A percentile compares a stretch with the other conserved stretches of the same genome.
phyloP scores from a whole-genome alignment of 2,329 filamentous ascomycete genomes.

The Podosphaera xanthii region DNA sequence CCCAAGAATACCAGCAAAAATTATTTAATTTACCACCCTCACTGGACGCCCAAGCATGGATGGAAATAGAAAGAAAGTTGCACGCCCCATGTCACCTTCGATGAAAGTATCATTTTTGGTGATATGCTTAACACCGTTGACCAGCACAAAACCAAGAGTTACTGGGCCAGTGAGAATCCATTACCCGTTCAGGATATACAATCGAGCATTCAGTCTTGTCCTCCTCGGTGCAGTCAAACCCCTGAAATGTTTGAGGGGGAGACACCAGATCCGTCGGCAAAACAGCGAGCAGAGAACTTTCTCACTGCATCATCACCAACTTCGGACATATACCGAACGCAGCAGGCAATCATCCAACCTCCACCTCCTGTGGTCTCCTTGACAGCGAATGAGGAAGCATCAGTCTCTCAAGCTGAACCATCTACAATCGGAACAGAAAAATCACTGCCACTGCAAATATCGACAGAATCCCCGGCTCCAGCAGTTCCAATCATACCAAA shows the following conservation, averaged over 20 bases:
- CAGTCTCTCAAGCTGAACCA: background rate
- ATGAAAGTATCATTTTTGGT: background rate
- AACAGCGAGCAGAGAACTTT: background rate
- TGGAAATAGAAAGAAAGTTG: background rate
- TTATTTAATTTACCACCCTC: background rate
- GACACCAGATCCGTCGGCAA: background rate
- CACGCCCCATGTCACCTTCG: background rate
- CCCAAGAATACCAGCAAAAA: too few relatives aligned
- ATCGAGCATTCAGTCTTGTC: background rate
- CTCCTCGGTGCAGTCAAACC: background rate
- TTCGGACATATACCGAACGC: background rate
- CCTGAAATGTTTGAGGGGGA: background rate
- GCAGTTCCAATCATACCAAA: background rate
- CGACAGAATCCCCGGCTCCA: background rate
- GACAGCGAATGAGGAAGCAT: background rate
- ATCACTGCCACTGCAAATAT: background rate
- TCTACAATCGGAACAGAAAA: background rate
- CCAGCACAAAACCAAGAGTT: background rate
- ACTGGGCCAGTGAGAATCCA: background rate
- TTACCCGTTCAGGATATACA: background rate
- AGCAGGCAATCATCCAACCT: background rate
- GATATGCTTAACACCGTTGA: background rate
- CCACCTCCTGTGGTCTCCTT: background rate
- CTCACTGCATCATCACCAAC: background rate
- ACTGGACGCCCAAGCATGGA: background rate